Percentiles rank a stretch among this genome's conserved stretches.
Conservation (phyloP, 1,139 yeast species). For the Keqinozyma sinolaborantium region DNA sequence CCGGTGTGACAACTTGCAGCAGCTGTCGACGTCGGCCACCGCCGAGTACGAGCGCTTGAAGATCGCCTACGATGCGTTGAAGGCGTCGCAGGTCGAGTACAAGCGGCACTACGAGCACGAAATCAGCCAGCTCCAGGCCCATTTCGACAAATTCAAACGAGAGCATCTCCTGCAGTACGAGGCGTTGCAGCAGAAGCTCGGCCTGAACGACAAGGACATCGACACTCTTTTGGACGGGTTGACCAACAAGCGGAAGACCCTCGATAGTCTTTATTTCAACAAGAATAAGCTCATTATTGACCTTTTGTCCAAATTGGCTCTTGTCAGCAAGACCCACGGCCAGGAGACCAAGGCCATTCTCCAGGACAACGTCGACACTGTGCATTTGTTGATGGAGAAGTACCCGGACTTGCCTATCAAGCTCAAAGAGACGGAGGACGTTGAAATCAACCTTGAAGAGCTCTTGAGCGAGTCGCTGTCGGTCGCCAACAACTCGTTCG, state of each 20-base stretch:
- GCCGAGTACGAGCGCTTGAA: conserved; percentile 58
- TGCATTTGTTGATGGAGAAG: conserved; percentile 27
- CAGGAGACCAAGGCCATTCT: conserved; percentile 38
- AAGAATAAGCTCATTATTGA: conserved; percentile 46
- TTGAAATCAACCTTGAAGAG: conserved; percentile 32
- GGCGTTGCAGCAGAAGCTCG: conserved; percentile 24
- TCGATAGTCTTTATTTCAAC: conserved; percentile 44
- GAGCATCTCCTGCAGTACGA: conserved; percentile 30
- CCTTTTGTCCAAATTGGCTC: conserved; percentile 41
- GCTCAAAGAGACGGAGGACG: conserved; percentile 21
- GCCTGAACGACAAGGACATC: conserved; percentile 41
- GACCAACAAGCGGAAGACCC: conserved; percentile 36
- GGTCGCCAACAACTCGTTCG: conserved; percentile 30
- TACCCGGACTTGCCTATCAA: conserved; percentile 36
- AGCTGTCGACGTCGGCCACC: conserved; percentile 41
- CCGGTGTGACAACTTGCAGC: conserved; percentile 46
- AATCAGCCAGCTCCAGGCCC: conserved; percentile 20
- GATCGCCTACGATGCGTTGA: conserved; percentile 59
- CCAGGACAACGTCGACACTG: conserved; percentile 27
- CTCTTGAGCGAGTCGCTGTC: conserved; percentile 33
- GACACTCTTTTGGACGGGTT: conserved; percentile 42
- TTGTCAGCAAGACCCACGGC: conserved; percentile 47
- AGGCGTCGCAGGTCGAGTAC: conserved; percentile 55
- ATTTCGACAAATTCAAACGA: conserved; percentile 35
- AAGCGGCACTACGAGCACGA: conserved; percentile 47